Evolutionary conservation across 2,329 filamentous ascomycete species (phyloP).

Genomic region (Byssothecium circinans): DNA sequence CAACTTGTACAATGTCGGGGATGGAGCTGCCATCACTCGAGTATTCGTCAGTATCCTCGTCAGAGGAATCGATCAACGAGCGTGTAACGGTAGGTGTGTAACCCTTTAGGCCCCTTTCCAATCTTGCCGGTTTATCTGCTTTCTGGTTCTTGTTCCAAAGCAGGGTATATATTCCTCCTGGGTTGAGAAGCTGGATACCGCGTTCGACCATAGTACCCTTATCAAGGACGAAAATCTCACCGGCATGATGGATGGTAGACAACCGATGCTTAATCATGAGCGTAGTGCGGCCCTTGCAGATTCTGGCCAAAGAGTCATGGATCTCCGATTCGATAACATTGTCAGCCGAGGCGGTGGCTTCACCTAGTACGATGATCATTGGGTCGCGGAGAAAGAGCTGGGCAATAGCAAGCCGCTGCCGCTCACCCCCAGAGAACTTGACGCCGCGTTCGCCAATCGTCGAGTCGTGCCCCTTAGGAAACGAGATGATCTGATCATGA

Average conservation of each 20-base stretch:
- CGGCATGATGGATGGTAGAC: constrained; percentile 78
- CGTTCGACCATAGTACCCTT: constrained; percentile 71
- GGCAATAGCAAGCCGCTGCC: constrained; percentile 67
- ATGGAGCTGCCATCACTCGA: not conserved
- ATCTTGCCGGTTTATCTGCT: not conserved
- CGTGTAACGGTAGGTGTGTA: too few species aligned
- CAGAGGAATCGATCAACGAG: not conserved
- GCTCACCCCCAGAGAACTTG: constrained; percentile 61
- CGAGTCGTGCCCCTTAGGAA: constrained; percentile 44
- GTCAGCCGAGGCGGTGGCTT: constrained; percentile 82
- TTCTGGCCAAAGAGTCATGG: constrained; percentile 57
- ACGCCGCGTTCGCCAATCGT: constrained; percentile 29
- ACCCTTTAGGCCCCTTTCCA: not conserved
- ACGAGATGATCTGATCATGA: constrained; percentile 62
- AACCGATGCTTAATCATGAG: constrained; percentile 73
- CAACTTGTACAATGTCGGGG: constrained; percentile 4
- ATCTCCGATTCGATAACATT: constrained; percentile 66
- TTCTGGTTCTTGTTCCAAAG: constrained; percentile 5
- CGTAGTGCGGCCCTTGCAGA: constrained; percentile 62
- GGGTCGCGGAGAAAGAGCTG: constrained; percentile 74
- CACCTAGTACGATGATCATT: constrained; percentile 79
- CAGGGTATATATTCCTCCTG: constrained; percentile 1
- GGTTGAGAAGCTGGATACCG: constrained; percentile 66
- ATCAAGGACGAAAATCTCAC: constrained; percentile 77
- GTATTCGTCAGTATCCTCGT: not conserved